Conservation (phyloP, 495 filamentous ascomycete species). For the Penicillium chermesinum region DNA sequence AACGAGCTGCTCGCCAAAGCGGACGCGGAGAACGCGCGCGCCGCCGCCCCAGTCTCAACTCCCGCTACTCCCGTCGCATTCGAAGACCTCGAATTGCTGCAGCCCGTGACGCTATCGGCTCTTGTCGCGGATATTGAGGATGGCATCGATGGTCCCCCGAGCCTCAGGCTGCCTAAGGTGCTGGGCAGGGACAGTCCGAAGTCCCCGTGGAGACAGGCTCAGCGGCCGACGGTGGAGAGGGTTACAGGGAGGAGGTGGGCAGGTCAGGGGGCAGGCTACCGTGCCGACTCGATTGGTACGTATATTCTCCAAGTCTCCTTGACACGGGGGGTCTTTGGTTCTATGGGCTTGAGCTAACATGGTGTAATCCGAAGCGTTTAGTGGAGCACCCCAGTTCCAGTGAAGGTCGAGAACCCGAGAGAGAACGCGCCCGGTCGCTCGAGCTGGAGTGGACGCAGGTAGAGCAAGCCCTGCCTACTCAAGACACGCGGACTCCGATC, state of each 20-base stretch:
- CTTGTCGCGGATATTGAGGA: conserved; percentile 35
- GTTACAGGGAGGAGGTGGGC: conserved; percentile 9
- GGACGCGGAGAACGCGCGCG: conserved; percentile 24
- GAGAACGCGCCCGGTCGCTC: conserved; percentile 26
- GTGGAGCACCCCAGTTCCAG: conserved; percentile 50
- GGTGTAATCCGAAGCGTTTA: conserved; percentile 57
- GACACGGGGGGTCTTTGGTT: not conserved
- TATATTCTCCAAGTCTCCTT: not conserved
- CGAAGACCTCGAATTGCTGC: conserved; percentile 5
- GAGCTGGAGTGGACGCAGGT: conserved; percentile 28
- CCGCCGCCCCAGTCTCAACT: conserved; percentile 3
- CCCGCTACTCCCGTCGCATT: conserved; percentile 5
- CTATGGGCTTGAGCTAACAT: conserved; percentile 38
- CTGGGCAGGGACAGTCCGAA: conserved; percentile 36
- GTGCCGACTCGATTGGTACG: conserved; percentile 32
- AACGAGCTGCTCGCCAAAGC: conserved; percentile 40
- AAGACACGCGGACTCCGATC: conserved; percentile 52
- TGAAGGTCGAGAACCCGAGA: conserved; percentile 40
- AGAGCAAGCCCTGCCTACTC: conserved; percentile 8
- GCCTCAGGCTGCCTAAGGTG: conserved; percentile 36
- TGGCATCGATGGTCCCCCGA: conserved; percentile 24
- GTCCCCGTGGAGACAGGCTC: conserved; percentile 30
- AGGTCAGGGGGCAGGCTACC: conserved; percentile 29
- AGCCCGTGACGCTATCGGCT: conserved; percentile 9
- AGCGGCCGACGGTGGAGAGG: conserved; percentile 7